A percentile compares a stretch with the other conserved stretches of the same genome.
phyloP scores from a whole-genome alignment of 2,329 filamentous ascomycete species.

The Cladosporium sp. region DNA sequence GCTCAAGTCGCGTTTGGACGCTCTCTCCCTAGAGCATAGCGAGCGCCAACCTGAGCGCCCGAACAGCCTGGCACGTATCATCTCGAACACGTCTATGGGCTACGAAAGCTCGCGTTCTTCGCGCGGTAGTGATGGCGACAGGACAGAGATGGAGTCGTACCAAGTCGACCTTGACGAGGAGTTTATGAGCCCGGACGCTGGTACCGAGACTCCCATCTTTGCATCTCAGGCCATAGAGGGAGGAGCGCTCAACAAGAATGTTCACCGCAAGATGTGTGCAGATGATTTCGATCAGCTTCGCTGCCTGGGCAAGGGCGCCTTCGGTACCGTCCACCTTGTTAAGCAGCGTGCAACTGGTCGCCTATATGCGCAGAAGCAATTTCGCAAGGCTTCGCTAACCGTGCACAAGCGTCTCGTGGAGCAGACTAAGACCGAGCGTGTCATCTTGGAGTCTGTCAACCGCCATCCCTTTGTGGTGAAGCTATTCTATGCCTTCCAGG shows the following conservation, averaged over 20 bases:
- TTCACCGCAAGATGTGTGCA: constrained; percentile 77
- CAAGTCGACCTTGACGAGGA: constrained; percentile 81
- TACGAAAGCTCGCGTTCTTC: constrained; percentile 48
- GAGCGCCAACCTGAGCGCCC: constrained; percentile 37
- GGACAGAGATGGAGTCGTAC: constrained; percentile 75
- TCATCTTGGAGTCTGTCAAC: constrained; percentile 92
- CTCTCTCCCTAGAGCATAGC: constrained; percentile 63
- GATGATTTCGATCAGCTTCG: constrained; percentile 86
- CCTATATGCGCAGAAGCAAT: constrained; percentile 95
- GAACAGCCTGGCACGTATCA: constrained; percentile 36
- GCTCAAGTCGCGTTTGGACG: constrained; percentile 76
- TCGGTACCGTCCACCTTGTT: constrained; percentile 89
- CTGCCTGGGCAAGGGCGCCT: constrained; percentile 93
- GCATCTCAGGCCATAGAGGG: constrained; percentile 47
- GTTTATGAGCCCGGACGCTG: constrained; percentile 65
- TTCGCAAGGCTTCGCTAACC: constrained; percentile 92
- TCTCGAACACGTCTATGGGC: constrained; percentile 39
- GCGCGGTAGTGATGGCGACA: constrained; percentile 59
- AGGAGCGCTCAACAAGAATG: constrained; percentile 38
- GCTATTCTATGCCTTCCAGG: constrained; percentile 96
- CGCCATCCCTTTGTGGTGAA: constrained; percentile 97
- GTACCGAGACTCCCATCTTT: constrained; percentile 31
- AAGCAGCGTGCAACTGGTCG: constrained; percentile 83
- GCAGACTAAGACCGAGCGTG: constrained; percentile 94
- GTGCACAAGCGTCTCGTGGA: constrained; percentile 95